A percentile compares a stretch with the other conserved stretches of the same genome.
These are phyloP conservation scores for Chalaropsis ovoidea DNA, from an alignment of 2,329 filamentous ascomycete species.

Conservation along the genomic window DNA sequence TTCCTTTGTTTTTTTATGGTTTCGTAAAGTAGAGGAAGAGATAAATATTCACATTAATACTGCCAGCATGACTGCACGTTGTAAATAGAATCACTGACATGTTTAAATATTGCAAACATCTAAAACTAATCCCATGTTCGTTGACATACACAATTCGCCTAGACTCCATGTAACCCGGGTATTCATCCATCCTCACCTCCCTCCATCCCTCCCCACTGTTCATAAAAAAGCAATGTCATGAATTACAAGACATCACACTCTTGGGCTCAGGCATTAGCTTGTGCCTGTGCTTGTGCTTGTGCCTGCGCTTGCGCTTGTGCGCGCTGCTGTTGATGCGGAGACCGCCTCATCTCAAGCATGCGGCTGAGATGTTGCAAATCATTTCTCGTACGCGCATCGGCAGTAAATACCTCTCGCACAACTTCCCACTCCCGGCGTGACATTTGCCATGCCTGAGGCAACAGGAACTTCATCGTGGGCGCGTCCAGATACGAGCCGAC, in stretches of 20 bases:
- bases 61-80: no score
- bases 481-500: slow-evolving; percentile 53
- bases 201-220: not conserved
- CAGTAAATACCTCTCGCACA: slow-evolving; percentile 56
- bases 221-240: not conserved
- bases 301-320: not conserved
- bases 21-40: no score
- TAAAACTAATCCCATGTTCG: not conserved
- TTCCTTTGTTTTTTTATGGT: no score
- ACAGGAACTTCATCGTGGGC: slow-evolving; percentile 57
- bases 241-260: not conserved
- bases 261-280: not conserved
- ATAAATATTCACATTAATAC: no score
- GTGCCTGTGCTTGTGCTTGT: not conserved
- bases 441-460: slow-evolving; percentile 59
- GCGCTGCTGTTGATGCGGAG: slow-evolving; percentile 14
- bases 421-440: slow-evolving; percentile 63
- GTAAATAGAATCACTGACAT: not conserved
- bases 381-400: slow-evolving; percentile 53
- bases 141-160: slow-evolving; percentile 1
- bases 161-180: slow-evolving; percentile 8
- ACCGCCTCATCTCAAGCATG: slow-evolving; percentile 39
- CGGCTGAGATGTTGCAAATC: slow-evolving; percentile 49
- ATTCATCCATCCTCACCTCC: not conserved
- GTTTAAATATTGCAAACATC: not conserved